A percentile compares a stretch with the other conserved stretches of the same genome.
These are phyloP conservation scores for Kuraishia molischiana DNA, from an alignment of 805 yeast species.

Conservation along the genomic window DNA sequence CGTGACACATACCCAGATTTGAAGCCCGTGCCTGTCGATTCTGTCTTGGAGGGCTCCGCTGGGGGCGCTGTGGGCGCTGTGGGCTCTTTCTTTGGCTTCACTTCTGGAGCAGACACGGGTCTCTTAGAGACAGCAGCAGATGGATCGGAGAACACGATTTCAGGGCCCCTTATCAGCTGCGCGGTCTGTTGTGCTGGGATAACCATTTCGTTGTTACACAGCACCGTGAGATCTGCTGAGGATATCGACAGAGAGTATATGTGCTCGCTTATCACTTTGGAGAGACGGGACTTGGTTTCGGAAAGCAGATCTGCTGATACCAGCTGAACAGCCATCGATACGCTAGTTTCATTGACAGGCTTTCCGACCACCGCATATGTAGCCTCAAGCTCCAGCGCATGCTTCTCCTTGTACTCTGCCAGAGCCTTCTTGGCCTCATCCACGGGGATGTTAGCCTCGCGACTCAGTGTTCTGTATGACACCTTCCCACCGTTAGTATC, in stretches of 20 bases:
- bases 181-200: slow-evolving; percentile 3
- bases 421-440: slow-evolving; percentile 28
- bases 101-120: slow-evolving; percentile 1
- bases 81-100: background rate
- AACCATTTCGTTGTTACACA: slow-evolving; percentile 2
- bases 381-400: slow-evolving; percentile 26
- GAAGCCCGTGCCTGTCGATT: slow-evolving; percentile 1
- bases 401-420: slow-evolving; percentile 25
- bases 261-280: slow-evolving; percentile 22
- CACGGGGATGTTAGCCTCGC: slow-evolving; percentile 27
- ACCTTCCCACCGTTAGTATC: slow-evolving; percentile 9
- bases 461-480: slow-evolving; percentile 31
- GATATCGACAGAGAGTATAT: slow-evolving; percentile 10
- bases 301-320: slow-evolving; percentile 9
- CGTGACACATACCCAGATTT: slow-evolving; percentile 5
- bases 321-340: background rate
- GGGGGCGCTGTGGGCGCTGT: background rate
- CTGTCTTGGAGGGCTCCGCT: slow-evolving; percentile 1
- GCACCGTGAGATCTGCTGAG: background rate
- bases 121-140: background rate
- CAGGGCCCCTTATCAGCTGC: slow-evolving; percentile 11
- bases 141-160: background rate
- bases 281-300: slow-evolving; percentile 18
- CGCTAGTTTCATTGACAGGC: slow-evolving; percentile 4
- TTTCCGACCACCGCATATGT: slow-evolving; percentile 31